Percentiles rank a stretch among this genome's conserved stretches.
Evolutionary conservation across 176 grass and related monocot genomes (phyloP).

Genomic region (Zizania latifolia): DNA sequence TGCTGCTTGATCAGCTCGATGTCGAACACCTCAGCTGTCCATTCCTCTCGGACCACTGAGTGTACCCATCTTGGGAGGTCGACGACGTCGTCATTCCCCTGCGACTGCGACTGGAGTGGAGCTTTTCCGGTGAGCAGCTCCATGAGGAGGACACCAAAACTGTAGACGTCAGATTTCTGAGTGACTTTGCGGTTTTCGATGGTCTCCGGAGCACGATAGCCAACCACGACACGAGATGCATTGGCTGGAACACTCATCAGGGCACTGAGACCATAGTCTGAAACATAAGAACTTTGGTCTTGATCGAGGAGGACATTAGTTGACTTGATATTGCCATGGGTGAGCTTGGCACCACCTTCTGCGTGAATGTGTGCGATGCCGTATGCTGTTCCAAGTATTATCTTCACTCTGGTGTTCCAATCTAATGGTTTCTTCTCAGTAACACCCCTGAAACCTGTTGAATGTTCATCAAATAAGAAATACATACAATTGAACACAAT

Average conservation of each 20-base stretch:
- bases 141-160: slow-evolving; percentile 82
- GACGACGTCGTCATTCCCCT: slow-evolving; percentile 71
- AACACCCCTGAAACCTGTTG: slow-evolving; percentile 49
- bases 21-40: slow-evolving; percentile 96
- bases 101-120: slow-evolving; percentile 66
- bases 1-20: slow-evolving; percentile 54
- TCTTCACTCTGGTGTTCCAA: slow-evolving; percentile 78
- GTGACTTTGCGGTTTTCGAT: slow-evolving; percentile 67
- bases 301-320: slow-evolving; percentile 71
- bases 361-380: slow-evolving; percentile 64
- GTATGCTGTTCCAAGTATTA: slow-evolving; percentile 75
- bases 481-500: not conserved
- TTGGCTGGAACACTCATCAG: slow-evolving; percentile 53
- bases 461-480: slow-evolving; percentile 5
- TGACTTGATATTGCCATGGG: slow-evolving; percentile 92
- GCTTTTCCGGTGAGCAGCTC: slow-evolving; percentile 92
- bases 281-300: slow-evolving; percentile 52
- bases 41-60: slow-evolving; percentile 92
- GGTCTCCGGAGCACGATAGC: slow-evolving; percentile 81
- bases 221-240: slow-evolving; percentile 56
- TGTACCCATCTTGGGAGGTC: slow-evolving; percentile 90
- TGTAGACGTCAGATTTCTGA: slow-evolving; percentile 86
- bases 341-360: slow-evolving; percentile 67
- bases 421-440: slow-evolving; percentile 55
- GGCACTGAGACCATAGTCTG: slow-evolving; percentile 68